phyloP scores from a whole-genome alignment of 1,284 basidiomycete species.

The Cryptococcus neoformans region DNA sequence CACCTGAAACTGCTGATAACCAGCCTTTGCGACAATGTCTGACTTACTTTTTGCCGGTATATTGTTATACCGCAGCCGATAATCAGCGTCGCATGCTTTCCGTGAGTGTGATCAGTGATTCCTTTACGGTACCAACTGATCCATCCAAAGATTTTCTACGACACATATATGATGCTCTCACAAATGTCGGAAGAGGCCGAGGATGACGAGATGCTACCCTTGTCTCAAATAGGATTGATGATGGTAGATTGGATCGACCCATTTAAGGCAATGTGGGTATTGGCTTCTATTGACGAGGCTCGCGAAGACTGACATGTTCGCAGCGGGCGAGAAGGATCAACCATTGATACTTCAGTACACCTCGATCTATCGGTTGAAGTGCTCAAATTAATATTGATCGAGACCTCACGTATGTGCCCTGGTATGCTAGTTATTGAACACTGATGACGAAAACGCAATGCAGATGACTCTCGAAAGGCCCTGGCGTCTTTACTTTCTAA shows the following conservation, averaged over 20 bases:
- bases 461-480: conserved; percentile 76
- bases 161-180: conserved; percentile 66
- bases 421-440: not conserved
- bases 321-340: conserved; percentile 44
- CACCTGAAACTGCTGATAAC: conserved; percentile 79
- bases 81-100: conserved; percentile 79
- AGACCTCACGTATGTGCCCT: conserved; percentile 24
- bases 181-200: conserved; percentile 64
- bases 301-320: not conserved
- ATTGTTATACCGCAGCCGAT: conserved; percentile 74
- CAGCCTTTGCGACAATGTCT: conserved; percentile 87
- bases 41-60: conserved; percentile 94
- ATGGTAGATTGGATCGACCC: conserved; percentile 95
- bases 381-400: conserved; percentile 55
- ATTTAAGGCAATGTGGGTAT: conserved; percentile 66
- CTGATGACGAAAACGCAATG: too few relatives aligned
- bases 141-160: conserved; percentile 65
- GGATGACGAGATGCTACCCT: conserved; percentile 74
- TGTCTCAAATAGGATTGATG: conserved; percentile 75
- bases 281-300: too few relatives aligned
- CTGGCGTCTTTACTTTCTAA: conserved; percentile 76
- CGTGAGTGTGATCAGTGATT: conserved; percentile 50
- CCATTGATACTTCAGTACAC: conserved; percentile 60
- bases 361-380: conserved; percentile 75
- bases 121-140: conserved; percentile 2